Conservation (phyloP, 805 yeast genomes). For the Wickerhamiella brachini region DNA sequence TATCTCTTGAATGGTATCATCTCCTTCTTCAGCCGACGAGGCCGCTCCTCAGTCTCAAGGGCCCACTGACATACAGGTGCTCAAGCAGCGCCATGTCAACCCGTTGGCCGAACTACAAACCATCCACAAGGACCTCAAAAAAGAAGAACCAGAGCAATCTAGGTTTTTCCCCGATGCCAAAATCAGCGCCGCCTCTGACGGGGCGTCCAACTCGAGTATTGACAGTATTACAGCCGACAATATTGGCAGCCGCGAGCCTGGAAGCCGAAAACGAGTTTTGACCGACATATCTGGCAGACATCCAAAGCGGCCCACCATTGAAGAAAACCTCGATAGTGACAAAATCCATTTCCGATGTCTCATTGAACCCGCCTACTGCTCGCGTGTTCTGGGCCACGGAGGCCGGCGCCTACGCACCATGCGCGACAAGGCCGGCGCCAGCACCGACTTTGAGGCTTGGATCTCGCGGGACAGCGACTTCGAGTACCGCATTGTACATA, state of each 20-base stretch:
- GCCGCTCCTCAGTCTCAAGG: not conserved
- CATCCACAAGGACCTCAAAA: not conserved
- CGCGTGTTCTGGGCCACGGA: slow-evolving; percentile 5
- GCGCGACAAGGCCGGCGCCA: slow-evolving; percentile 6
- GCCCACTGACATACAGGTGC: not conserved
- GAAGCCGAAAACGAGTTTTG: not conserved
- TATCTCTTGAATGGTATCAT: not conserved
- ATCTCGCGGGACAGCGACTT: slow-evolving; percentile 32
- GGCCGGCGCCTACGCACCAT: slow-evolving; percentile 10
- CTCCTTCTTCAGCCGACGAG: not conserved
- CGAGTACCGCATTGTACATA: slow-evolving; percentile 60
- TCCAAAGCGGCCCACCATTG: not conserved
- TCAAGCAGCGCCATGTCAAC: not conserved
- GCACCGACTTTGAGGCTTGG: slow-evolving; percentile 9
- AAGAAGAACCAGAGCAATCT: not conserved
- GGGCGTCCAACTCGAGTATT: not conserved
- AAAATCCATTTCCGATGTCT: slow-evolving; percentile 9
- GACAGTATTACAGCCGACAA: not conserved
- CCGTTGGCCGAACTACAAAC: not conserved
- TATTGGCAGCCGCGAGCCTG: not conserved
- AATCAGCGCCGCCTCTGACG: not conserved
- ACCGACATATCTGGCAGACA: not conserved
- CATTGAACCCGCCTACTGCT: slow-evolving; percentile 8
- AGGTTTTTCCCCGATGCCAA: not conserved
- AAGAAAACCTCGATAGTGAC: not conserved